Evolutionary conservation across 805 yeast genomes (phyloP).

Genomic region (Starmerella kuoi): DNA sequence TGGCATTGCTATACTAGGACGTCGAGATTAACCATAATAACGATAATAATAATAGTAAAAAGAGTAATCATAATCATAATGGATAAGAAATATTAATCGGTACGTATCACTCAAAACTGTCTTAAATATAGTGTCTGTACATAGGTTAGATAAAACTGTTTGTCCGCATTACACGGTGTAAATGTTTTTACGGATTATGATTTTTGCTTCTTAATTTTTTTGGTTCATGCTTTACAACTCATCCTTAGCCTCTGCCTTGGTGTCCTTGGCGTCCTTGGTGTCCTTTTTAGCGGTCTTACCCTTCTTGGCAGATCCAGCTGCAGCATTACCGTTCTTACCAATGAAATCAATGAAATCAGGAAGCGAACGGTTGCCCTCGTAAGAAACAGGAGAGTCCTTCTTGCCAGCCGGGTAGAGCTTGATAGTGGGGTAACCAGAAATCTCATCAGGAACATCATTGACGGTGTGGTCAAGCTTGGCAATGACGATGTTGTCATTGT

Average conservation of each 20-base stretch:
- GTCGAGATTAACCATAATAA: too few species aligned
- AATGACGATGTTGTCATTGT: constrained; percentile 47
- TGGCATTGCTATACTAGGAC: too few species aligned
- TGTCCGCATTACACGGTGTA: too few species aligned
- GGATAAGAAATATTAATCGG: too few species aligned
- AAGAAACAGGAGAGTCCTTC: constrained; percentile 52
- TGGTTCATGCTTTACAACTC: constrained; percentile 14
- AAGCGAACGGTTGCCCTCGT: constrained; percentile 59
- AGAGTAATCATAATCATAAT: too few species aligned
- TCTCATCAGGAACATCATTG: constrained; percentile 69
- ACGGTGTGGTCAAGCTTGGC: constrained; percentile 83
- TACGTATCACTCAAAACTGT: too few species aligned
- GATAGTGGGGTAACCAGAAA: constrained; percentile 87
- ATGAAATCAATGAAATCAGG: constrained; percentile 61
- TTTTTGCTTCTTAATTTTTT: too few species aligned
- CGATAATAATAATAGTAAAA: too few species aligned
- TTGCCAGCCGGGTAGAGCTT: constrained; percentile 81
- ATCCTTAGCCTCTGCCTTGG: constrained; percentile 11
- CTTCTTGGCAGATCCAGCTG: neutral
- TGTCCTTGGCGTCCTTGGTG: constrained; percentile 3
- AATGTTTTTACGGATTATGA: too few species aligned
- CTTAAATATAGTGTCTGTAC: too few species aligned
- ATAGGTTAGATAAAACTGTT: too few species aligned
- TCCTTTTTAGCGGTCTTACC: constrained; percentile 20
- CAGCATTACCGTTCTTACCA: constrained; percentile 49